Conservation (phyloP, 2,329 filamentous ascomycete genomes). For the Cladosporium sp. region DNA sequence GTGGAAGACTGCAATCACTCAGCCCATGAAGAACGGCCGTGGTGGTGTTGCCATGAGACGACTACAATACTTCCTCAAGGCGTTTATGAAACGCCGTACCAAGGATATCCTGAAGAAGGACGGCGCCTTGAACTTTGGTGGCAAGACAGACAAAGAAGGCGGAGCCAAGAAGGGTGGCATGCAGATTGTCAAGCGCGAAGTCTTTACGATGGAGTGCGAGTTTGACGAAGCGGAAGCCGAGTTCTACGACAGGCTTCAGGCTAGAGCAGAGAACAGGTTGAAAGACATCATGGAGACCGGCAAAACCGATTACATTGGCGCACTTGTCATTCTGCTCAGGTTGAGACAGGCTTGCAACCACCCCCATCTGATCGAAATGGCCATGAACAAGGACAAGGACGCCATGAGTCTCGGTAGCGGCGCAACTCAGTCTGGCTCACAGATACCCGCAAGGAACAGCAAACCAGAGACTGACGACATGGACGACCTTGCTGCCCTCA, state of each 20-base stretch:
- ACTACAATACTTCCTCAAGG: conserved; percentile 77
- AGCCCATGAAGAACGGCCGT: conserved; percentile 82
- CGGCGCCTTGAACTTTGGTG: conserved; percentile 72
- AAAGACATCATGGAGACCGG: conserved; percentile 77
- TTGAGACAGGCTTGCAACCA: conserved; percentile 94
- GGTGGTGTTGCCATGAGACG: conserved; percentile 85
- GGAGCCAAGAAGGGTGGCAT: conserved; percentile 63
- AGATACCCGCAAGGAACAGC: conserved; percentile 40
- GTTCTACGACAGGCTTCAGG: conserved; percentile 82
- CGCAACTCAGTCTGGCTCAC: conserved; percentile 32
- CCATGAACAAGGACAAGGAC: conserved; percentile 83
- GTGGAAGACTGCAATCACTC: conserved; percentile 89
- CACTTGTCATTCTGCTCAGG: conserved; percentile 84
- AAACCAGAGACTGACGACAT: conserved; percentile 61
- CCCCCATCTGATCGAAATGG: conserved; percentile 78
- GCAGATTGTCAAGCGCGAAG: conserved; percentile 85
- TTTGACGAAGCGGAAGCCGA: conserved; percentile 75
- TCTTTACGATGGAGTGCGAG: conserved; percentile 72
- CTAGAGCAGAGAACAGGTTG: conserved; percentile 79
- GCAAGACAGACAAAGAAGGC: conserved; percentile 56
- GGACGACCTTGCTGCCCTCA: conserved; percentile 78
- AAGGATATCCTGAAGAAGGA: conserved; percentile 94
- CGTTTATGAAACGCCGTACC: conserved; percentile 97
- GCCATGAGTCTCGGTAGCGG: conserved; percentile 58
- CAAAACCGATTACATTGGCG: conserved; percentile 85